Evolutionary conservation across 495 filamentous ascomycete genomes (phyloP).

Genomic region (Neurospora pannonica): DNA sequence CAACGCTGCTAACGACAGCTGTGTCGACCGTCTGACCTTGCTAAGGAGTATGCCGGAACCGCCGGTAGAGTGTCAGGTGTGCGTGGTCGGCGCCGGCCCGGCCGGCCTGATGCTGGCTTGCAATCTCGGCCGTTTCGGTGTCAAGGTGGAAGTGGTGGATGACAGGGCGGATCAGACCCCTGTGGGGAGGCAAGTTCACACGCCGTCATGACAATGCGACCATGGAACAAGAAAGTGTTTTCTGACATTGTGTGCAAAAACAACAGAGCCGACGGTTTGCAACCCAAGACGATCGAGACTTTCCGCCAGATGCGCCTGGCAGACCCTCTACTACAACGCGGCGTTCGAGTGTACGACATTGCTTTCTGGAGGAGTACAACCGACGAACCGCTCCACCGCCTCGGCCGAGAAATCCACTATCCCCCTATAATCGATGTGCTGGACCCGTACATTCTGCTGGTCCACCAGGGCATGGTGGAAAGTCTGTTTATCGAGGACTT

Average conservation of each 20-base stretch:
- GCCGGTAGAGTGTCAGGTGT: slow-evolving; percentile 40
- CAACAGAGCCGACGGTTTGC: slow-evolving; percentile 54
- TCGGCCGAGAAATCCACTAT: slow-evolving; percentile 42
- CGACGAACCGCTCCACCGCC: slow-evolving; percentile 42
- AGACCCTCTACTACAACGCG: slow-evolving; percentile 50
- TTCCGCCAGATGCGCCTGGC: slow-evolving; percentile 56
- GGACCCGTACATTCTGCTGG: slow-evolving; percentile 62
- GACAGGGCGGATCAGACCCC: slow-evolving; percentile 51
- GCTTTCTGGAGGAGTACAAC: slow-evolving; percentile 60
- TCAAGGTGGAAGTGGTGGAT: slow-evolving; percentile 51
- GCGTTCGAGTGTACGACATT: slow-evolving; percentile 60
- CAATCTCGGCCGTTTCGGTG: slow-evolving; percentile 56
- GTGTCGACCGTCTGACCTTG: slow-evolving; percentile 25
- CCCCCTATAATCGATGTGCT: slow-evolving; percentile 53
- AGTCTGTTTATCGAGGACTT: slow-evolving; percentile 57
- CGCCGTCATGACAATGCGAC: not conserved
- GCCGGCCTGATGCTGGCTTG: slow-evolving; percentile 63
- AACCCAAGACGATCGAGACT: slow-evolving; percentile 44
- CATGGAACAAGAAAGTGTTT: not conserved
- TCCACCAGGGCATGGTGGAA: slow-evolving; percentile 70
- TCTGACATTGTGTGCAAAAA: not conserved
- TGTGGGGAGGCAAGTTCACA: slow-evolving; percentile 41
- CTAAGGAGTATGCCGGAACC: slow-evolving; percentile 29
- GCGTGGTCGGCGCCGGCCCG: slow-evolving; percentile 62
- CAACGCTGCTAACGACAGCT: slow-evolving; percentile 14